Conservation (phyloP, 2,329 filamentous ascomycete species). For the Verticillium tricorpus region DNA sequence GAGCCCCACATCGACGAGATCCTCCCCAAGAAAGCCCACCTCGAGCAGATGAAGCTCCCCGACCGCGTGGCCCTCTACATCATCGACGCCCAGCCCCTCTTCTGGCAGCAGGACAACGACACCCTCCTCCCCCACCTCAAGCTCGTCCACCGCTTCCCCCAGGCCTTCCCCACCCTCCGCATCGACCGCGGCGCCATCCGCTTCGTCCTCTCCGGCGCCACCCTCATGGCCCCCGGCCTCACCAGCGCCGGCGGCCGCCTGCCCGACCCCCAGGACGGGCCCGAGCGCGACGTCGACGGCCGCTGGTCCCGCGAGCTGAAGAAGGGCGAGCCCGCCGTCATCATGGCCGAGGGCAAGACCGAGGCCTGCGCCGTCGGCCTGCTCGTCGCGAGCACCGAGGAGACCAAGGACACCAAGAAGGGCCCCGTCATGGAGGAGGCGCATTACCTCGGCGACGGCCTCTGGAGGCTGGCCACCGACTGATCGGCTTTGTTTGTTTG, state of each 20-base stretch:
- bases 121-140: conserved; percentile 81
- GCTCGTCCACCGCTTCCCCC: conserved; percentile 85
- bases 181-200: conserved; percentile 96
- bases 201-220: conserved; percentile 89
- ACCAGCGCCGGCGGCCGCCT: conserved; percentile 79
- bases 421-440: conserved; percentile 90
- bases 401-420: conserved; percentile 93
- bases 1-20: conserved; percentile 88
- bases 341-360: conserved; percentile 90
- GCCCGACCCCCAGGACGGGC: conserved; percentile 48
- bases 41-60: conserved; percentile 88
- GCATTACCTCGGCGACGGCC: conserved; percentile 88
- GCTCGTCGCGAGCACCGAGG: conserved; percentile 78
- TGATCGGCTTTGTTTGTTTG: conserved; percentile 21
- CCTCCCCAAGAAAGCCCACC: conserved; percentile 87
- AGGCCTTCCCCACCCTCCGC: conserved; percentile 75
- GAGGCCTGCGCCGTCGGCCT: conserved; percentile 85
- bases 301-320: conserved; percentile 64
- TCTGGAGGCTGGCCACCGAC: conserved; percentile 70
- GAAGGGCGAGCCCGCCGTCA: conserved; percentile 79
- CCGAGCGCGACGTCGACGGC: conserved; percentile 41
- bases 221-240: conserved; percentile 92
- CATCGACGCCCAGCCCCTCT: conserved; percentile 71
- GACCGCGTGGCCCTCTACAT: conserved; percentile 88
- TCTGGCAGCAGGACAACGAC: conserved; percentile 80